phyloP scores from a whole-genome alignment of 148 eudicot species.

The Vaccinium darrowii region DNA sequence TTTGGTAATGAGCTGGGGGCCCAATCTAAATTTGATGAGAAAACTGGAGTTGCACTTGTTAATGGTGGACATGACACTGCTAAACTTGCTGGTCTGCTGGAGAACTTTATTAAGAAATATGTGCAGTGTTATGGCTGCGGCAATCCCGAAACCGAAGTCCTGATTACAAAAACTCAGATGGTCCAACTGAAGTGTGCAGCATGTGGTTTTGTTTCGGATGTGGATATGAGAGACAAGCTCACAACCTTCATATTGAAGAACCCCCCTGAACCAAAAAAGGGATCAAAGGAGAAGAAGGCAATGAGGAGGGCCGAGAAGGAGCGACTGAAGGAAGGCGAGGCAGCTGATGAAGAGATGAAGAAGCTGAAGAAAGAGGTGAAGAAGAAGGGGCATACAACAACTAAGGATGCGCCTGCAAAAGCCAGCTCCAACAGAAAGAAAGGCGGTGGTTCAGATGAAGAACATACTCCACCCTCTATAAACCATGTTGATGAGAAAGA shows the following conservation, averaged over 20 bases:
- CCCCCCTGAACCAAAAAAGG: slow-evolving; percentile 67
- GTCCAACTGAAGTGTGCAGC: slow-evolving; percentile 74
- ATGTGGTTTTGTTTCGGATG: slow-evolving; percentile 83
- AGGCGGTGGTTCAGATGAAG: slow-evolving; percentile 60
- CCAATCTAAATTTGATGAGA: slow-evolving; percentile 84
- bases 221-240: slow-evolving; percentile 86
- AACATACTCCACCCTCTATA: slow-evolving; percentile 42
- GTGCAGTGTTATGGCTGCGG: slow-evolving; percentile 93
- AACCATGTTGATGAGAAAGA: slow-evolving; percentile 53
- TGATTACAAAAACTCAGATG: slow-evolving; percentile 78
- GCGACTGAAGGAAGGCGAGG: slow-evolving; percentile 80
- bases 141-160: slow-evolving; percentile 79
- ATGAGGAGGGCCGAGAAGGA: slow-evolving; percentile 86
- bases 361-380: slow-evolving; percentile 60
- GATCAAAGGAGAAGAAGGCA: slow-evolving; percentile 71
- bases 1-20: slow-evolving; percentile 92
- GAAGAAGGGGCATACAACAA: slow-evolving; percentile 48
- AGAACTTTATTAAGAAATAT: slow-evolving; percentile 77
- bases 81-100: slow-evolving; percentile 78
- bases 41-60: slow-evolving; percentile 69
- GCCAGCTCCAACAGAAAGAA: slow-evolving; percentile 53
- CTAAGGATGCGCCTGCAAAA: slow-evolving; percentile 46
- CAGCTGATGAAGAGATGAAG: slow-evolving; percentile 76
- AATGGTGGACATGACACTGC: slow-evolving; percentile 81
- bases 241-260: slow-evolving; percentile 80